phyloP scores from a whole-genome alignment of 768 basidiomycete species.

The Macrolepiota fuliginosa region DNA sequence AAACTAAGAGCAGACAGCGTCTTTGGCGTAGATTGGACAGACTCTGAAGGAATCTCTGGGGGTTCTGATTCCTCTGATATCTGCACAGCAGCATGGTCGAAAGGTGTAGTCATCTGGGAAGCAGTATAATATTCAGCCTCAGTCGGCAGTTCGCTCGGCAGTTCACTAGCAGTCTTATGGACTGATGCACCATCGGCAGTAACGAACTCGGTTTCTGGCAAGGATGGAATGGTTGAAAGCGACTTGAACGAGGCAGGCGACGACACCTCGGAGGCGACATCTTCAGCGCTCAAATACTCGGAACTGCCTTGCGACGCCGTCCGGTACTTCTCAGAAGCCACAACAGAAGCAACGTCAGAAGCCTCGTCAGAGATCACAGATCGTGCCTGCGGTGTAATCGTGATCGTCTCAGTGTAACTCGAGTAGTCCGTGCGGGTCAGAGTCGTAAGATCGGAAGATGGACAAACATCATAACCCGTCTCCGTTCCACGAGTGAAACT shows the following conservation, averaged over 20 bases:
- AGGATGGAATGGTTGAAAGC: slow-evolving; percentile 27
- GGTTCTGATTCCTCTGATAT: slow-evolving; percentile 18
- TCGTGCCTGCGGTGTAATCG: slow-evolving; percentile 27
- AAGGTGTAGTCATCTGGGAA: slow-evolving; percentile 19
- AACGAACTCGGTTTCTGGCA: slow-evolving; percentile 34
- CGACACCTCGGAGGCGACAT: slow-evolving; percentile 29
- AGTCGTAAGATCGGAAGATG: slow-evolving; percentile 48
- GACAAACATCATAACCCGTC: slow-evolving; percentile 53
- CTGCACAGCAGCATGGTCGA: neutral
- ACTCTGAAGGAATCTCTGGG: neutral
- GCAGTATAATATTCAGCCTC: slow-evolving; percentile 51
- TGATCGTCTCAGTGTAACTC: slow-evolving; percentile 28
- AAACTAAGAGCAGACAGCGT: slow-evolving; percentile 8
- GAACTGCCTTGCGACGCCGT: slow-evolving; percentile 50
- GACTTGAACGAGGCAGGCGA: slow-evolving; percentile 31
- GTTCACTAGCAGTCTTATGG: slow-evolving; percentile 33
- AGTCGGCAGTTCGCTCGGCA: slow-evolving; percentile 24
- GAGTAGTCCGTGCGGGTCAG: slow-evolving; percentile 26
- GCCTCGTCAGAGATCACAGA: slow-evolving; percentile 26
- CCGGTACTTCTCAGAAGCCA: slow-evolving; percentile 36
- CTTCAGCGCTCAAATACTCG: slow-evolving; percentile 43
- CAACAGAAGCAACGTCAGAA: slow-evolving; percentile 27
- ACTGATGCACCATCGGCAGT: slow-evolving; percentile 37
- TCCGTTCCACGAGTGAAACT: slow-evolving; percentile 39
- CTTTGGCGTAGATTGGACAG: slow-evolving; percentile 5